These are phyloP conservation scores for Cystofilobasidium bisporidii DNA, from an alignment of 768 basidiomycete species.

Conservation along the genomic window DNA sequence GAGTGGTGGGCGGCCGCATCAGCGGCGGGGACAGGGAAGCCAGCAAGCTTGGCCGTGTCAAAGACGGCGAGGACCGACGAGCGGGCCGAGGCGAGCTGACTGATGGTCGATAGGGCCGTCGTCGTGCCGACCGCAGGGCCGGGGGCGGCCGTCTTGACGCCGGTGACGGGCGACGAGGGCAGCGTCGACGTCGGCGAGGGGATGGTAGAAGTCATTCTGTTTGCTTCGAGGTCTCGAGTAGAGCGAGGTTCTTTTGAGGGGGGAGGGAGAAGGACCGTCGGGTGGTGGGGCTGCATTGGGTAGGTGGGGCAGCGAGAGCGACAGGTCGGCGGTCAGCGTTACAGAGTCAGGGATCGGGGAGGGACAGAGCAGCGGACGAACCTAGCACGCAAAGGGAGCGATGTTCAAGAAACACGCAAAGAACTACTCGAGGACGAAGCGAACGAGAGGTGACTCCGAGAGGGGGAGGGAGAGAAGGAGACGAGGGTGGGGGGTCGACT, in stretches of 20 bases:
- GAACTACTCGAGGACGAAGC: too few relatives aligned
- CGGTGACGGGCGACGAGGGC: background rate
- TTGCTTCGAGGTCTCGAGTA: background rate
- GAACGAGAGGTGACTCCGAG: too few relatives aligned
- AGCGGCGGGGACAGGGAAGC: conserved; percentile 20
- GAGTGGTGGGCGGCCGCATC: background rate
- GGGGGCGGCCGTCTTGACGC: background rate
- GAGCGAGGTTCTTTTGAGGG: background rate
- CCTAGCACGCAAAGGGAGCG: too few relatives aligned
- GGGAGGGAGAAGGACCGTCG: background rate
- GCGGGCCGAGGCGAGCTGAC: conserved; percentile 13
- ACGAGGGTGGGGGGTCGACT: too few relatives aligned
- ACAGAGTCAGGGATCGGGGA: too few relatives aligned
- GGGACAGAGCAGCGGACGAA: too few relatives aligned
- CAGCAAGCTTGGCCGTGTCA: conserved; percentile 28
- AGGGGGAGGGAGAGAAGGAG: too few relatives aligned
- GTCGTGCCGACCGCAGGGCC: conserved; percentile 6
- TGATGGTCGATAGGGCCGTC: conserved; percentile 9
- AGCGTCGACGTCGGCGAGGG: conserved; percentile 17
- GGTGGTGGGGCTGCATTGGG: too few relatives aligned
- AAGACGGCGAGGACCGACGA: conserved; percentile 25
- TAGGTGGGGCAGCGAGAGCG: too few relatives aligned
- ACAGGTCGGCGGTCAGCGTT: too few relatives aligned
- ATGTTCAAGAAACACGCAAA: too few relatives aligned
- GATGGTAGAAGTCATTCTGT: conserved; percentile 7